A percentile compares a stretch with the other conserved stretches of the same genome.
Conservation (phyloP, 2,329 filamentous ascomycete species). For the Fusarium sp. region DNA sequence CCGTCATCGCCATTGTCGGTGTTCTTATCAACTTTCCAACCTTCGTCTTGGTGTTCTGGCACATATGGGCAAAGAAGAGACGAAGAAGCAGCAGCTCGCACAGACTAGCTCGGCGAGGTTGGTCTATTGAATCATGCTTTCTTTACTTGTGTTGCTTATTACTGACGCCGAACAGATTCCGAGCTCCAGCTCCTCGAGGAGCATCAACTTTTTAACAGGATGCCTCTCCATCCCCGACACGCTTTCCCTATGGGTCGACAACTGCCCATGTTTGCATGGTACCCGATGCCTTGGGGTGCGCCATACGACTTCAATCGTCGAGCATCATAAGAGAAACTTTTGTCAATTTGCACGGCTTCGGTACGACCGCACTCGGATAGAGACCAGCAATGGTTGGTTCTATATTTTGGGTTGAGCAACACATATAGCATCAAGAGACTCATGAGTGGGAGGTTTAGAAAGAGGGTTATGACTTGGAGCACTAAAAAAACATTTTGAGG, state of each 20-base stretch:
- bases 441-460: too few relatives aligned
- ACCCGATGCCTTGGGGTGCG: neutral
- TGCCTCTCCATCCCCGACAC: neutral
- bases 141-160: neutral
- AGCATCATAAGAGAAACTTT: neutral
- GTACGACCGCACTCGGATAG: too few relatives aligned
- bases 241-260: neutral
- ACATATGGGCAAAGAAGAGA: neutral
- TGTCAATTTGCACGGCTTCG: too few relatives aligned
- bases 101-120: neutral
- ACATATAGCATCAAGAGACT: too few relatives aligned
- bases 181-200: neutral
- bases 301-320: neutral
- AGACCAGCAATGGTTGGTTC: too few relatives aligned
- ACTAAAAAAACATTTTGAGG: too few relatives aligned
- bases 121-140: neutral
- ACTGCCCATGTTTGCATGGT: neutral
- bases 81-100: neutral
- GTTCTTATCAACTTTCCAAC: constrained; percentile 9
- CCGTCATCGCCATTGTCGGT: constrained; percentile 5
- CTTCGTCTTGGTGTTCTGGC: constrained; percentile 6
- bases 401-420: too few relatives aligned
- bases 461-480: too few relatives aligned
- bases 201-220: neutral
- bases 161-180: neutral